A percentile compares a stretch with the other conserved stretches of the same genome.
These are phyloP conservation scores for Biscogniauxia mediterranea DNA, from an alignment of 2,329 filamentous ascomycete species.

Conservation along the genomic window DNA sequence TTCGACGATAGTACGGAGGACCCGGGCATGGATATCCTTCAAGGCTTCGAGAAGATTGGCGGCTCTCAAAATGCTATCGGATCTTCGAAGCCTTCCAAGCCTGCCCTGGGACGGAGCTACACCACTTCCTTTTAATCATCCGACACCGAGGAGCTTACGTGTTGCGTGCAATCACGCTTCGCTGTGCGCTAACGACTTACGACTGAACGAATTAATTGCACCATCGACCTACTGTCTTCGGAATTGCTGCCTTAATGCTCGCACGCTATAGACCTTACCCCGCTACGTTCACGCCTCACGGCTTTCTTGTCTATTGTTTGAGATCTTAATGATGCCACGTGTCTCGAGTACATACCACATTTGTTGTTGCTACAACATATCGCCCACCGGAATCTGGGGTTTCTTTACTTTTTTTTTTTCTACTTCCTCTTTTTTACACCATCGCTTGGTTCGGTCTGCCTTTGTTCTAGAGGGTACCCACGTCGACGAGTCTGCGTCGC, in stretches of 20 bases:
- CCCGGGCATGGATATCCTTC: conserved; percentile 66
- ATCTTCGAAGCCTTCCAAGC: conserved; percentile 34
- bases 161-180: conserved; percentile 1
- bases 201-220: conserved; percentile 20
- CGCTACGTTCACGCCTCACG: conserved; percentile 28
- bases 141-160: conserved; percentile 3
- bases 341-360: conserved; percentile 23
- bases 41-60: conserved; percentile 75
- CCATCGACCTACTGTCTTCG: conserved; percentile 2
- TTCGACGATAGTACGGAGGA: conserved; percentile 59
- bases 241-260: conserved; percentile 7
- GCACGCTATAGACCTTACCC: conserved; percentile 20
- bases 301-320: conserved; percentile 32
- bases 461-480: neutral
- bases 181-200: conserved; percentile 11
- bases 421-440: neutral
- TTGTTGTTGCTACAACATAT: conserved; percentile 15
- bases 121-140: conserved; percentile 36
- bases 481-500: neutral
- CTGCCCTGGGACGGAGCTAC: conserved; percentile 37
- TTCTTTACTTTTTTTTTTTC: conserved; percentile 9
- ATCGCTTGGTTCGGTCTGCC: neutral
- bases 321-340: conserved; percentile 28
- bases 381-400: conserved; percentile 19
- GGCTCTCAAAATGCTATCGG: conserved; percentile 37